phyloP scores from a whole-genome alignment of 805 yeast genomes.

The Saccharomycopsis amapae region DNA sequence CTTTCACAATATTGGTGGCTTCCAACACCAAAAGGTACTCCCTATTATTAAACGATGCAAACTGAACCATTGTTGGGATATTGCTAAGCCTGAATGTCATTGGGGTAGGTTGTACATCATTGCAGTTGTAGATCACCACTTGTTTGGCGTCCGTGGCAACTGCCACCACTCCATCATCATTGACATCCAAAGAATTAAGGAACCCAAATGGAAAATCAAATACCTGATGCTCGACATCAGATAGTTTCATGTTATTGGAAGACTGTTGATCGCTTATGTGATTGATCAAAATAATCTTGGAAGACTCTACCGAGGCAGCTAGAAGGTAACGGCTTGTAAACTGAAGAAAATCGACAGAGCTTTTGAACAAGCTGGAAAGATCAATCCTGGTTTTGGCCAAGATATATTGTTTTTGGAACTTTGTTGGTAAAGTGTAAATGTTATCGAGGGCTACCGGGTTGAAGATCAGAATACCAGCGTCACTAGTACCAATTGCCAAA shows the following conservation, averaged over 20 bases:
- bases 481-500: not conserved
- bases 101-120: not conserved
- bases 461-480: not conserved
- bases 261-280: not conserved
- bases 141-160: slow-evolving; percentile 4
- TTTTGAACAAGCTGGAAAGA: not conserved
- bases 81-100: not conserved
- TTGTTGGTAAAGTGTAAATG: slow-evolving; percentile 5
- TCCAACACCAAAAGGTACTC: slow-evolving; percentile 24
- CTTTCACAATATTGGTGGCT: slow-evolving; percentile 27
- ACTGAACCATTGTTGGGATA: not conserved
- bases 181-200: slow-evolving; percentile 5
- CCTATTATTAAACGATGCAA: not conserved
- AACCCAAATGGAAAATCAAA: not conserved
- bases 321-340: slow-evolving; percentile 2
- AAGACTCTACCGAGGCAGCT: not conserved
- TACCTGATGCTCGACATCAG: not conserved
- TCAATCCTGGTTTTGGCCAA: not conserved
- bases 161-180: slow-evolving; percentile 13
- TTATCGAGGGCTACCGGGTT: not conserved
- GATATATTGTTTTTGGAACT: slow-evolving; percentile 1
- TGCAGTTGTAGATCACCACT: not conserved
- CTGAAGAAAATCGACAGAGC: not conserved
- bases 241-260: not conserved
- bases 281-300: slow-evolving; percentile 3